A percentile compares a stretch with the other conserved stretches of the same genome.
These are phyloP conservation scores for Pseudogymnoascus sp. DNA, from an alignment of 2,329 filamentous ascomycete species.

Conservation along the genomic window DNA sequence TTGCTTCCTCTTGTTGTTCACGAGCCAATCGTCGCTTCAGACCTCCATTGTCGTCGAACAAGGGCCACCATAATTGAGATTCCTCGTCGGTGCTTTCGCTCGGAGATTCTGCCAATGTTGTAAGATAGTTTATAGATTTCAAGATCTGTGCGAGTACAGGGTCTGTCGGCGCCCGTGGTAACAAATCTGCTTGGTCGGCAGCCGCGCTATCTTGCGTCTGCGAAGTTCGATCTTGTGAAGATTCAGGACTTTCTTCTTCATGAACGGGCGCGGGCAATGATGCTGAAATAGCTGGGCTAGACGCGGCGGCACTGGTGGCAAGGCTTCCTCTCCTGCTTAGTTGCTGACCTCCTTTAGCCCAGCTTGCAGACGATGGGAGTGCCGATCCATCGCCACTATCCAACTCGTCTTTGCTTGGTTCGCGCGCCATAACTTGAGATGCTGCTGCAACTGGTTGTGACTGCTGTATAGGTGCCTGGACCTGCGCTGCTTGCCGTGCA, in stretches of 20 bases:
- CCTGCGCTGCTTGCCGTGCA: conserved; percentile 42
- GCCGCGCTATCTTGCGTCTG: conserved; percentile 12
- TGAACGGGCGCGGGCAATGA: conserved; percentile 48
- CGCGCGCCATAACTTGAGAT: conserved; percentile 61
- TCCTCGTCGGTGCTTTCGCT: conserved; percentile 23
- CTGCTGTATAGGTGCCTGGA: conserved; percentile 28
- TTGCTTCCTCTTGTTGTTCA: conserved; percentile 59
- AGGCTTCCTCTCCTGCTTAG: conserved; percentile 67
- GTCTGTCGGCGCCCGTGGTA: conserved; percentile 18
- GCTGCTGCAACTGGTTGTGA: conserved; percentile 28
- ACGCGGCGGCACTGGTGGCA: conserved; percentile 70
- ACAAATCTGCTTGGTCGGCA: conserved; percentile 12
- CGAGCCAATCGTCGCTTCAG: conserved; percentile 55
- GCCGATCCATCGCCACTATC: conserved; percentile 74
- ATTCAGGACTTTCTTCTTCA: conserved; percentile 35
- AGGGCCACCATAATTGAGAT: conserved; percentile 33
- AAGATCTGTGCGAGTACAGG: conserved; percentile 33
- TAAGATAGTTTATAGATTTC: conserved; percentile 37
- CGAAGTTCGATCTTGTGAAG: conserved; percentile 16
- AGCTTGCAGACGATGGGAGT: conserved; percentile 87
- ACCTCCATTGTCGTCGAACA: conserved; percentile 78
- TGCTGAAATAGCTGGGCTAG: conserved; percentile 68
- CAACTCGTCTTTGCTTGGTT: conserved; percentile 69
- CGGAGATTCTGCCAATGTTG: background rate
- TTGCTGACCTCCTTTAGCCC: conserved; percentile 66